A percentile compares a stretch with the other conserved stretches of the same genome.
These are phyloP conservation scores for Fusarium ambrosium DNA, from an alignment of 2,329 filamentous ascomycete genomes.

Conservation along the genomic window DNA sequence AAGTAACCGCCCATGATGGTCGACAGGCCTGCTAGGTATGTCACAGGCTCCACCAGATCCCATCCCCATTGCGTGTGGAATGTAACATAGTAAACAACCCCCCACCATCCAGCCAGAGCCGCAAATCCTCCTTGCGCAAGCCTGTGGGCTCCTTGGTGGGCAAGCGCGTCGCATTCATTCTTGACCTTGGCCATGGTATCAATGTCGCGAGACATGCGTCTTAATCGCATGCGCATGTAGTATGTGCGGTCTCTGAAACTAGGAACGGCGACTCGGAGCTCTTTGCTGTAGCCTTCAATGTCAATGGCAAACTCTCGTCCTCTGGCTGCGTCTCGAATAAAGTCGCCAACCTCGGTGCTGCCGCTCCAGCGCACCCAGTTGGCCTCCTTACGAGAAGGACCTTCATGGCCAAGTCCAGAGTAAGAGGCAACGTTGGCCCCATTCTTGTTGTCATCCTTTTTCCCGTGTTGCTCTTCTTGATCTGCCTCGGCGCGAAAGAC, in stretches of 20 bases:
- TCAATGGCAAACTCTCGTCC: conserved; percentile 87
- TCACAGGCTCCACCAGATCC: conserved; percentile 92
- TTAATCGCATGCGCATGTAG: conserved; percentile 82
- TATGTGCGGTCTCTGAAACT: conserved; percentile 92
- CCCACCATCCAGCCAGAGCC: conserved; percentile 83
- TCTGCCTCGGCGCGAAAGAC: conserved; percentile 85
- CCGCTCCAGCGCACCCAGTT: conserved; percentile 88
- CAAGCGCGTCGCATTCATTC: conserved; percentile 82
- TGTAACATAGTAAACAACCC: conserved; percentile 79
- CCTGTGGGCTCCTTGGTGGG: conserved; percentile 81
- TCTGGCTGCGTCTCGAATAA: conserved; percentile 89
- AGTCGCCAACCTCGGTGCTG: conserved; percentile 92
- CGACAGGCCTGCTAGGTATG: conserved; percentile 87
- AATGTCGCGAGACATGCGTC: conserved; percentile 78
- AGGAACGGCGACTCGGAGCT: conserved; percentile 85
- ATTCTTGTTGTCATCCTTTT: conserved; percentile 51
- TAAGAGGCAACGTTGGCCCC: conserved; percentile 73
- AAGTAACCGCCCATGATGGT: conserved; percentile 91
- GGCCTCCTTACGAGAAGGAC: conserved; percentile 57
- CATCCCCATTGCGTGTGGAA: conserved; percentile 84
- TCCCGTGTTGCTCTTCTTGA: conserved; percentile 63
- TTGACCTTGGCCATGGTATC: conserved; percentile 80
- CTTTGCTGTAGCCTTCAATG: conserved; percentile 75
- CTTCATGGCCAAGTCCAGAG: conserved; percentile 77
- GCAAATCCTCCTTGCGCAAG: conserved; percentile 85